Evolutionary conservation across 2,329 filamentous ascomycete species (phyloP).

Genomic region (Monascus ruber): DNA sequence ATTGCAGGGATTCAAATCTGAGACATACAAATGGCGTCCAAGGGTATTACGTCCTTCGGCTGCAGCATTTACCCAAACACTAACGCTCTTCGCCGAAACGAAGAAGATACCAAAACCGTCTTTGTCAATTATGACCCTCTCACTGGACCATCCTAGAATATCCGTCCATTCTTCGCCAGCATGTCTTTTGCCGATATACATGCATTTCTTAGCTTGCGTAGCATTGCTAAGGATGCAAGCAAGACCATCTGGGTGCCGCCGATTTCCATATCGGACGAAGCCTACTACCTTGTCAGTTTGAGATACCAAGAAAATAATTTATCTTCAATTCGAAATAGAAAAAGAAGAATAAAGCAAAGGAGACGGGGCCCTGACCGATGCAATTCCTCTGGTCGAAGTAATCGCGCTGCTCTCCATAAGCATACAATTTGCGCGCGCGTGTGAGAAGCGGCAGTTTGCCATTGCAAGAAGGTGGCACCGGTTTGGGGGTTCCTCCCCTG

Average conservation of each 20-base stretch:
- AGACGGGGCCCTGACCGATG: constrained; percentile 34
- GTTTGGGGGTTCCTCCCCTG: constrained; percentile 35
- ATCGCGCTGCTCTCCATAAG: constrained; percentile 54
- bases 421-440: constrained; percentile 53
- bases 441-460: constrained; percentile 48
- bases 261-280: constrained; percentile 41
- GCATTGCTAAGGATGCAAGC: constrained; percentile 48
- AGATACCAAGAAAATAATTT: too few species aligned
- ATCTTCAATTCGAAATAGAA: too few species aligned
- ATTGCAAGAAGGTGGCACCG: constrained; percentile 42
- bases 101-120: constrained; percentile 50
- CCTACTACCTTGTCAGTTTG: too few species aligned
- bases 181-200: constrained; percentile 51
- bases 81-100: constrained; percentile 43
- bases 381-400: constrained; percentile 52
- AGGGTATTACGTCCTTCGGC: constrained; percentile 42
- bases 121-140: constrained; percentile 46
- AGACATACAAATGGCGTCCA: constrained; percentile 23
- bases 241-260: constrained; percentile 39
- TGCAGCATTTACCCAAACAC: constrained; percentile 50
- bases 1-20: too few species aligned
- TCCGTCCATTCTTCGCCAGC: constrained; percentile 54
- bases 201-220: constrained; percentile 40
- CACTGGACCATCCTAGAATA: constrained; percentile 44
- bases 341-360: too few species aligned